These are phyloP conservation scores for Pseudohyphozyma bogoriensis DNA, from an alignment of 768 basidiomycete species.

Conservation along the genomic window DNA sequence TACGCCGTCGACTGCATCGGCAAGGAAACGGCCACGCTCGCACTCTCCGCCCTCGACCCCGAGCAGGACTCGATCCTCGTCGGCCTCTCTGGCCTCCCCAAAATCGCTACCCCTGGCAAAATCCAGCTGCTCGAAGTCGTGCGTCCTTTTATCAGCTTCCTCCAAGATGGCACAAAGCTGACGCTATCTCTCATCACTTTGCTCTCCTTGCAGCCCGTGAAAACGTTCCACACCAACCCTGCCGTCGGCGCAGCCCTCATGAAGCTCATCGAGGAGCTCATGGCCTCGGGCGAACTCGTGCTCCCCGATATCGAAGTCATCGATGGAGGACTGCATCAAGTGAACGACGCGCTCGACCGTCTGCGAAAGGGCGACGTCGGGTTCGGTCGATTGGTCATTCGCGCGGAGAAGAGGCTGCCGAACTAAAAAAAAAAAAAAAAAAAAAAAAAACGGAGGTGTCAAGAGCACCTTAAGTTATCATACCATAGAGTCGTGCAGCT, in stretches of 20 bases:
- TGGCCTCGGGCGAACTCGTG: conserved; percentile 15
- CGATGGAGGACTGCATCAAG: conserved; percentile 33
- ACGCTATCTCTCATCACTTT: not conserved
- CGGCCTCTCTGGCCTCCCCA: conserved; percentile 8
- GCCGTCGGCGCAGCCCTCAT: conserved; percentile 5
- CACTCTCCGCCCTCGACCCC: not conserved
- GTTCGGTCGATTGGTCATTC: conserved; percentile 3
- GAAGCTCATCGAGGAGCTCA: conserved; percentile 4
- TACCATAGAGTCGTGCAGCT: no score
- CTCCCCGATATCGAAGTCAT: conserved; percentile 37
- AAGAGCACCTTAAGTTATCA: no score
- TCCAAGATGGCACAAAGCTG: not conserved
- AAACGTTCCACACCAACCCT: conserved; percentile 9
- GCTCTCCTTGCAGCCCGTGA: conserved; percentile 1
- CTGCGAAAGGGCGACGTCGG: not conserved
- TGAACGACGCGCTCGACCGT: not conserved
- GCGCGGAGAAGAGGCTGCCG: not conserved
- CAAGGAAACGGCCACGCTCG: not conserved
- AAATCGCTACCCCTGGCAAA: not conserved
- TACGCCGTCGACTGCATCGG: conserved; percentile 10
- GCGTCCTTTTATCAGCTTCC: not conserved
- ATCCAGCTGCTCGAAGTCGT: not conserved
- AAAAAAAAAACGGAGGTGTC: no score
- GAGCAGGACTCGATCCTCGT: conserved; percentile 1
- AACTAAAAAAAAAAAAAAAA: no score